Evolutionary conservation across 805 yeast species (phyloP).

Genomic region (Wickerhamomyces tratensis): DNA sequence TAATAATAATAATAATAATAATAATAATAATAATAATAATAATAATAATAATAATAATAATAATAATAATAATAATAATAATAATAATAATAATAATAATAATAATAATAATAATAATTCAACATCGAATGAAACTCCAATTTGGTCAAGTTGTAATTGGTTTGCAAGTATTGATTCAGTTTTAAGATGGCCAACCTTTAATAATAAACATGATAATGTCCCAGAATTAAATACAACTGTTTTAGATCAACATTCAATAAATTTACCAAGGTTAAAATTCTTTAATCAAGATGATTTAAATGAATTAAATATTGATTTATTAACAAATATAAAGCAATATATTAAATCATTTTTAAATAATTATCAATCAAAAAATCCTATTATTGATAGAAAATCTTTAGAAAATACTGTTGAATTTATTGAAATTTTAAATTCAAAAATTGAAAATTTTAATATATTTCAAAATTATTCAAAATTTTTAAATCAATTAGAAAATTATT

Average conservation of each 20-base stretch:
- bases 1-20: too few species aligned
- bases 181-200: constrained; percentile 13
- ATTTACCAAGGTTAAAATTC: constrained; percentile 4
- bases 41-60: too few species aligned
- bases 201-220: constrained; percentile 2
- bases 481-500: too few species aligned
- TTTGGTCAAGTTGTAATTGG: constrained; percentile 14
- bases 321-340: constrained; percentile 2
- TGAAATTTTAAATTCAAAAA: not conserved
- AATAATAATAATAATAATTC: not conserved
- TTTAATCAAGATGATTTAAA: constrained; percentile 4
- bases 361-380: constrained; percentile 15
- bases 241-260: constrained; percentile 2
- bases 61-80: too few species aligned
- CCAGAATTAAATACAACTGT: constrained; percentile 5
- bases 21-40: too few species aligned
- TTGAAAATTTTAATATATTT: constrained; percentile 3
- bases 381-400: constrained; percentile 5
- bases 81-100: too few species aligned
- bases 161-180: constrained; percentile 9
- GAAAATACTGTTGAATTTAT: constrained; percentile 6
- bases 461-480: not conserved
- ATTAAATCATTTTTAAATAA: constrained; percentile 7
- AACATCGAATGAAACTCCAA: too few species aligned
- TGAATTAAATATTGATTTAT: constrained; percentile 3